Evolutionary conservation across 371 early-diverging fungal species (phyloP), one percentile per base, ranked within the genome.

Genomic region (Basidiobolus meristosporus): DNA sequence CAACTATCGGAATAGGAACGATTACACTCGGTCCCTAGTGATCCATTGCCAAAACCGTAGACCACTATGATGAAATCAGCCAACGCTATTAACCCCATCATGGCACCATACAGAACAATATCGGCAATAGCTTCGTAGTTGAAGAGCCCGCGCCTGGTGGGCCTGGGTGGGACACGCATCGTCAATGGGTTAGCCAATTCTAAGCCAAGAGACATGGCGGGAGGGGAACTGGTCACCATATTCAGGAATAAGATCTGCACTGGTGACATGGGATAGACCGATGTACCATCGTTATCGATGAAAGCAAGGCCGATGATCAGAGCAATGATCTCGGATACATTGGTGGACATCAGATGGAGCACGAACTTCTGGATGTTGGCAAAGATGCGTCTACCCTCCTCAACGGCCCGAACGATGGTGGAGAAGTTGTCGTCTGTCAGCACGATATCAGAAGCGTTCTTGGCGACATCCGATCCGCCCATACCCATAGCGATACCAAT

Each of bases 401-500:
- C 59, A 29, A 90, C 69, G 15, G 84, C 86, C 15, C 58, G 59
- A 12, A 88, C 82, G 47, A 91, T 85, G 15, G 86, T 84, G 14
- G 78, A 60, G 54, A 89, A 86, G 57, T 86, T 77, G 50, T 85
- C 86, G 54, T 87, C 82, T 2, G 82, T 72, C 11, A 93, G 58
- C 5, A 90, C 77, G 48, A 91, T 85, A 54, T 88, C 86, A 7
- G 90, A 77, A 0, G 90, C 87, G 47, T 88, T 81, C 49, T 88
- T 90, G 20, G 90, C 82, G 16, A 90, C 83, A 44, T 90, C 90
- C 2, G 90, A 82, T 10, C 90, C 91, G 22, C 70, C 69, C 42
- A 83, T 68, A 43, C 90, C 90, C 90, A 90, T 84, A 23, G 88
- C 87, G 50, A 90, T 73, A 52, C 91, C 92, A 16, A 91, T 77